Percentiles rank a stretch among this genome's conserved stretches.
Conservation (phyloP, 1,284 basidiomycete species). For the Schizophyllum amplum region DNA sequence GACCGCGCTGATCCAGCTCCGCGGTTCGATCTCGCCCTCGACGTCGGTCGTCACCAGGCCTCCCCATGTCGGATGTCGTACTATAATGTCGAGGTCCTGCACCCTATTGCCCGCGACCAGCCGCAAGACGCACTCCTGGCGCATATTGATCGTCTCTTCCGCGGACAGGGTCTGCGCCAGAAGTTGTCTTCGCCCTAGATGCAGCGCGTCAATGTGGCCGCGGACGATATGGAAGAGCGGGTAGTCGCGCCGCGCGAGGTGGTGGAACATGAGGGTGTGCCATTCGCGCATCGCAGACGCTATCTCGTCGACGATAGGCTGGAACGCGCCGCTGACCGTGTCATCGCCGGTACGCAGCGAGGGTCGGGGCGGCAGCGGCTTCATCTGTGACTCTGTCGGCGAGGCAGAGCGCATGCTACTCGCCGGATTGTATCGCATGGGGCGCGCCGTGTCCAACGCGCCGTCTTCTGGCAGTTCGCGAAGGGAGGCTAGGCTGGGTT, state of each 20-base stretch:
- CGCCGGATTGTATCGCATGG: constrained; percentile 51
- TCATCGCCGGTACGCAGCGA: constrained; percentile 91
- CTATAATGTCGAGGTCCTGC: constrained; percentile 91
- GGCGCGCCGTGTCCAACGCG: constrained; percentile 54
- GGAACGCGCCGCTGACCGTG: constrained; percentile 70
- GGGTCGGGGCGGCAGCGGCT: constrained; percentile 86
- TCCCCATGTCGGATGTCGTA: constrained; percentile 88
- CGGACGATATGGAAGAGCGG: constrained; percentile 81
- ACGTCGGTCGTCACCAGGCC: constrained; percentile 82
- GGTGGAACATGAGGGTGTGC: constrained; percentile 87
- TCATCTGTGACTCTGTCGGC: constrained; percentile 58
- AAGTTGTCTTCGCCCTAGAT: constrained; percentile 83
- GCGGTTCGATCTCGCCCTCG: constrained; percentile 64
- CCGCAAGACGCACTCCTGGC: constrained; percentile 81
- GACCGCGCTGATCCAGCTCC: constrained; percentile 79
- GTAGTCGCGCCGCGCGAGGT: constrained; percentile 86
- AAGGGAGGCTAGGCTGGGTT: constrained; percentile 53
- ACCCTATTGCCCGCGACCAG: constrained; percentile 89
- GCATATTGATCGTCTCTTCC: constrained; percentile 80
- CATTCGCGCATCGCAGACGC: constrained; percentile 94
- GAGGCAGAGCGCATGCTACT: constrained; percentile 45
- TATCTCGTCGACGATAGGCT: constrained; percentile 96
- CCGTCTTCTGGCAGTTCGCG: constrained; percentile 69
- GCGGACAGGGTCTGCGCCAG: constrained; percentile 82
- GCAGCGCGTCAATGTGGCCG: constrained; percentile 87